Conservation (phyloP, 305 asterid species). For the Lippia alba region DNA sequence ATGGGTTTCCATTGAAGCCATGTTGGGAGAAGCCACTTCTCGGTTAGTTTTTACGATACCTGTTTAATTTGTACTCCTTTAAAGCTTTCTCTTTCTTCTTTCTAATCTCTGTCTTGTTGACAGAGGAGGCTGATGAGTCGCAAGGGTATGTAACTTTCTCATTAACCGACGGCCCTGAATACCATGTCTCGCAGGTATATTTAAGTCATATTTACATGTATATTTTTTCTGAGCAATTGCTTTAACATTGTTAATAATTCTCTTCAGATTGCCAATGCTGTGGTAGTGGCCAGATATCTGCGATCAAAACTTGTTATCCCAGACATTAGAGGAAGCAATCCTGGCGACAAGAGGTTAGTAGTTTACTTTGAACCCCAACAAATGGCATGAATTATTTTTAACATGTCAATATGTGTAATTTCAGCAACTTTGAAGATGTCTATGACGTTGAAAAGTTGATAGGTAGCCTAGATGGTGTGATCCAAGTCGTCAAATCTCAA, state of each 20-base stretch:
- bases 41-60: slow-evolving; percentile 40
- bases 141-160: slow-evolving; percentile 71
- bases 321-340: slow-evolving; percentile 68
- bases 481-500: slow-evolving; percentile 52
- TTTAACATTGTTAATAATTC: slow-evolving; percentile 8
- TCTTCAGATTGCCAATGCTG: slow-evolving; percentile 73
- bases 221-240: background rate
- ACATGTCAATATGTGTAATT: background rate
- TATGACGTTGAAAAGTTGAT: slow-evolving; percentile 41
- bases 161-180: slow-evolving; percentile 78
- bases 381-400: background rate
- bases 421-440: slow-evolving; percentile 44
- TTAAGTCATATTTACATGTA: background rate
- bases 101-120: background rate
- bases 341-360: slow-evolving; percentile 67
- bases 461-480: slow-evolving; percentile 56
- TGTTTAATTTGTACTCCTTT: too few relatives aligned
- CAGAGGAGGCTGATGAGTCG: slow-evolving; percentile 63
- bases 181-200: slow-evolving; percentile 78
- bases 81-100: background rate
- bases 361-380: background rate
- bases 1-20: slow-evolving; percentile 44
- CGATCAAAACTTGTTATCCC: slow-evolving; percentile 73
- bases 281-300: slow-evolving; percentile 68
- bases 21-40: slow-evolving; percentile 65